Percentiles rank a stretch among this genome's conserved stretches.
Conservation (phyloP, 129 eudicot genomes). For the carrot (Daucus carota) region DH1_v3.0 NC_030381.2:17288001-17288500, state of each 20-base stretch:
- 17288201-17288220: background rate
- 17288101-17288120: constrained; percentile 65
- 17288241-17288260: background rate
- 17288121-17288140: constrained; percentile 89
- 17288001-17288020: background rate
- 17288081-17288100: constrained; percentile 85
- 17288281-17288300: background rate
- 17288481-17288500: constrained; percentile 64
- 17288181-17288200: background rate
- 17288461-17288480: constrained; percentile 66
- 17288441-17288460: constrained; percentile 1
- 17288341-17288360: background rate
- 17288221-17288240: background rate
- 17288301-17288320: background rate
- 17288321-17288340: background rate
- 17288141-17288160: background rate
- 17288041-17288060: constrained; percentile 83
- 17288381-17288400: background rate
- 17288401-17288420: background rate
- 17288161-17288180: background rate
- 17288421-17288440: background rate
- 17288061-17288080: constrained; percentile 85
- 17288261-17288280: background rate
- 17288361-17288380: background rate
- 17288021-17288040: background rate